These are phyloP conservation scores for Monosporascus cannonballus DNA, from an alignment of 2,329 filamentous ascomycete genomes.

Conservation along the genomic window DNA sequence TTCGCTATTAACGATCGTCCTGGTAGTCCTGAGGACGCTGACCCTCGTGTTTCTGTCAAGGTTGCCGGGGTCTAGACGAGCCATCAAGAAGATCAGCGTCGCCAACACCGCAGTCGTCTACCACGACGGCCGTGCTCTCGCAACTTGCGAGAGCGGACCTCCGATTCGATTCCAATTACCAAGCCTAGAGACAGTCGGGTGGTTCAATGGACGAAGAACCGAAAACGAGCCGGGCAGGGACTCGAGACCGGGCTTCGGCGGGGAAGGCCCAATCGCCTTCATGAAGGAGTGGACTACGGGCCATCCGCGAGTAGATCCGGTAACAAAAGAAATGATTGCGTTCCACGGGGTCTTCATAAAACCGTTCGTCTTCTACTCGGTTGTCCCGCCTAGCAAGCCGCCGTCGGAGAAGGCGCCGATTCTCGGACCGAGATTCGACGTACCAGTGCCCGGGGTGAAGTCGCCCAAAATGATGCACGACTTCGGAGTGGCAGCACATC, in stretches of 20 bases:
- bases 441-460: slow-evolving; percentile 52
- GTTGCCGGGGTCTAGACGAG: slow-evolving; percentile 47
- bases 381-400: slow-evolving; percentile 21
- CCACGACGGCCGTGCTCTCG: slow-evolving; percentile 62
- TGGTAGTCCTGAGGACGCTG: slow-evolving; percentile 50
- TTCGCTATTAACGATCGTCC: slow-evolving; percentile 41
- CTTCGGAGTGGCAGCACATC: slow-evolving; percentile 57
- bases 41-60: slow-evolving; percentile 52
- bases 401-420: slow-evolving; percentile 16
- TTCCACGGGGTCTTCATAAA: slow-evolving; percentile 61
- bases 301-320: slow-evolving; percentile 61
- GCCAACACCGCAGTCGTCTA: slow-evolving; percentile 62
- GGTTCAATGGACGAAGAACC: slow-evolving; percentile 56
- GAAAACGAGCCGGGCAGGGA: slow-evolving; percentile 39
- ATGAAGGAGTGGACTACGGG: slow-evolving; percentile 68
- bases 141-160: slow-evolving; percentile 66
- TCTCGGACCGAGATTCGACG: slow-evolving; percentile 36
- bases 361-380: slow-evolving; percentile 63
- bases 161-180: slow-evolving; percentile 61
- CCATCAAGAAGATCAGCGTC: slow-evolving; percentile 63
- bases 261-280: slow-evolving; percentile 48
- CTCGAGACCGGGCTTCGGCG: slow-evolving; percentile 41
- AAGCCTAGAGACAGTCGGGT: slow-evolving; percentile 60
- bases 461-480: slow-evolving; percentile 72
- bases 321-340: slow-evolving; percentile 58